Conservation (phyloP, 305 asterid species). For the Rubia peregrina region DNA sequence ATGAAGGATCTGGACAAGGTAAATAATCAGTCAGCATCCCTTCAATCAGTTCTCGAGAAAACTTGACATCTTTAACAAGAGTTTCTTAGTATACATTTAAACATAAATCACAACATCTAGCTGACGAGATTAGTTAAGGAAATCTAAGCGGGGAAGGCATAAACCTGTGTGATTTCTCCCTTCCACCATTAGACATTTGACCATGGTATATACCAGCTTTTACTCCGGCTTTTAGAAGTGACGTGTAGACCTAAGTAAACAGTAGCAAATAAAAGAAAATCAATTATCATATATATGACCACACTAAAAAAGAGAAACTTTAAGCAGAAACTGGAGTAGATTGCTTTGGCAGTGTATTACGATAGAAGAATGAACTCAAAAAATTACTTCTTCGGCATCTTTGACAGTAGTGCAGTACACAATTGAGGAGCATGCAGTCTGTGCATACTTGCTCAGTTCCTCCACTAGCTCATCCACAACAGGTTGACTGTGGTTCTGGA, state of each 20-base stretch:
- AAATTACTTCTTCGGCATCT: conserved; percentile 69
- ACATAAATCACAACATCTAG: not conserved
- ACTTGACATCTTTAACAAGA: not conserved
- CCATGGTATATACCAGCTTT: conserved; percentile 86
- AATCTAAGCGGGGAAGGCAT: conserved; percentile 2
- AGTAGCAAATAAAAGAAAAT: conserved; percentile 18
- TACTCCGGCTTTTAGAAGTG: conserved; percentile 51
- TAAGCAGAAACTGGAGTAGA: not conserved
- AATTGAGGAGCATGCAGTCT: conserved; percentile 56
- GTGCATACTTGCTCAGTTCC: conserved; percentile 45
- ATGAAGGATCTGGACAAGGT: conserved; percentile 69
- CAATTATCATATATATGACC: conserved; percentile 2
- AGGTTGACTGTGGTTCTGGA: conserved; percentile 40
- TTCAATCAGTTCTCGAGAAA: not conserved
- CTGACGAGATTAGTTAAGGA: not conserved
- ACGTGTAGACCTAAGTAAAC: conserved; percentile 44
- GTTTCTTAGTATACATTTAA: not conserved
- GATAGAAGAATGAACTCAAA: not conserved
- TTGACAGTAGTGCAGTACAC: conserved; percentile 84
- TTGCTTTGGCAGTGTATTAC: not conserved
- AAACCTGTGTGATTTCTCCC: conserved; percentile 81
- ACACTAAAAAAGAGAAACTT: not conserved
- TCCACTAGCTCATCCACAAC: conserved; percentile 60
- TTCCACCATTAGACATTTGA: conserved; percentile 74
- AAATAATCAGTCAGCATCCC: conserved; percentile 6